Base-by-base conservation (phyloP, 345 rosid genomes). In the Bruguiera sexangula region DNA sequence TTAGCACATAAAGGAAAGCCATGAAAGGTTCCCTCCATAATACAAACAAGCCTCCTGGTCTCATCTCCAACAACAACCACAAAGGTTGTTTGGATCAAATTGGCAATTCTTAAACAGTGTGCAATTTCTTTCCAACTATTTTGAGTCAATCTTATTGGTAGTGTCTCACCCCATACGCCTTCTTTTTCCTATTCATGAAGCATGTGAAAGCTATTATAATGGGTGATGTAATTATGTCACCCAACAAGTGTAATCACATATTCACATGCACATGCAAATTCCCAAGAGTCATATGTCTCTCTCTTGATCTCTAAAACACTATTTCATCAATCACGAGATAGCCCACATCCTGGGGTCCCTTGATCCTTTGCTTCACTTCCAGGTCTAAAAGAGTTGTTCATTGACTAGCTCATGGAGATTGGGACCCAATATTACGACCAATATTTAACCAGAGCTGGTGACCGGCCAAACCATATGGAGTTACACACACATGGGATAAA, bases 71-170 rank as follows among this genome's bases (percentile, higher is more conserved):
- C 48, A 31, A 50, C 50, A 32, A 22, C 58, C n/a, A 15, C 60
- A 32, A 22, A 22, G 21, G 48, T 21, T 60, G 66, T 30, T 69
- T 31, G 32, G 58, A 31, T 69, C 10, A 22, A 50, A 13, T 15
- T 13, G 73, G 73, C 24, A 60, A 50, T 48, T 21, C 72, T 59
- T 69, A 29, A 29, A 68, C 37, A 39, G 54, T 9, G 54, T 18
- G 63, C 43, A n/a, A 66, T 52, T 18, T 24, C 8, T 22, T 55
- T 39, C 7, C 26, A 8, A n/a, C 20, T 2, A 1, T 24, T 57
- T 22, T n/a, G 11, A 6, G 6, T 21, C 9, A 22, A 21, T 32
- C 50, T 63, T 19, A 37, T 63, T 10, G 21, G 29, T 5, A 24
- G 37, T 60, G 55, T 26, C 48, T 68, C 54, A 26, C 32, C 55